phyloP scores from a whole-genome alignment of 2,329 filamentous ascomycete species.

The Cladosporium sp. region DNA sequence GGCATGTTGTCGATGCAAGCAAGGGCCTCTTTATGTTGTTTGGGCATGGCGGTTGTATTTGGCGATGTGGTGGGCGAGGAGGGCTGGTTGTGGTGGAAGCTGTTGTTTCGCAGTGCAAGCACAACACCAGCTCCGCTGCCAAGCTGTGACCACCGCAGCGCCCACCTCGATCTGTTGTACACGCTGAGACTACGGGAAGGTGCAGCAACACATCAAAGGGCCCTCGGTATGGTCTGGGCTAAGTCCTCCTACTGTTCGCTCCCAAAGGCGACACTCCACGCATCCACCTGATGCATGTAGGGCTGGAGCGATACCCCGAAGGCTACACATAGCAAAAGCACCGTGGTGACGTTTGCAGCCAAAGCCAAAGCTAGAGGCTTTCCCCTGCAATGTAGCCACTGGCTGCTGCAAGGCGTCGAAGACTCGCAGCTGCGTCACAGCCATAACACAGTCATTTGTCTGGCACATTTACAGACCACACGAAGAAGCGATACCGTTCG shows the following conservation, averaged over 20 bases:
- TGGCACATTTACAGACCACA: neutral
- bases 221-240: conserved; percentile 8
- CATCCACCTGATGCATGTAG: neutral
- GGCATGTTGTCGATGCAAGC: neutral
- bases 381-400: neutral
- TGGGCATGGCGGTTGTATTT: neutral
- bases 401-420: neutral
- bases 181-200: neutral
- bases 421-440: neutral
- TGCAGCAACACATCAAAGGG: neutral
- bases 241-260: neutral
- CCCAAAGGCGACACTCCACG: neutral
- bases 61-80: neutral
- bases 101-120: neutral
- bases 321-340: neutral
- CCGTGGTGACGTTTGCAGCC: neutral
- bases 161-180: neutral
- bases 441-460: neutral
- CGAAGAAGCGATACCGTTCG: neutral
- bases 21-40: neutral
- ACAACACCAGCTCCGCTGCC: conserved; percentile 3
- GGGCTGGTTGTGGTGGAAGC: neutral
- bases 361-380: neutral
- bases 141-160: neutral
- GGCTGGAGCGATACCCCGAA: neutral